Evolutionary conservation across 1,284 basidiomycete genomes (phyloP), one percentile per base, ranked within the genome.

Genomic region (Cutaneotrichosporon cutaneum): DNA sequence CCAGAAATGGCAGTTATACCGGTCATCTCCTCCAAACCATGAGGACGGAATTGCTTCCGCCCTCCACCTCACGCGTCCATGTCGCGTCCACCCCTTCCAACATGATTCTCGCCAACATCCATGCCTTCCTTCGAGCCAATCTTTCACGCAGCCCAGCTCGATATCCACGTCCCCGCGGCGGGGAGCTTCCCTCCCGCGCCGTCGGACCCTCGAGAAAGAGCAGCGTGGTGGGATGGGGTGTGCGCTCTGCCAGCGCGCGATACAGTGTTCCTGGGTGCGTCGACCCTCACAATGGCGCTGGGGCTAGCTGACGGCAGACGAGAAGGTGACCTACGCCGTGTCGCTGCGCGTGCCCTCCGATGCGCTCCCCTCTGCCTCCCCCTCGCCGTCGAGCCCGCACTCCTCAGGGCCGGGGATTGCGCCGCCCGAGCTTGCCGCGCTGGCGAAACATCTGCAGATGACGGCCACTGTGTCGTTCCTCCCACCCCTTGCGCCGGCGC

Each of bases 381-480:
- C 51, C 36, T 36, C 52, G 0, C 35, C 52, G 0, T 54, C 52
- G 1, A 22, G n/a, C 18, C 21, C 54, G 13, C 16, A n/a, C n/a
- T n/a, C 13, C 18, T 22, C 27, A 27, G 8, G 14, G 1, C n/a
- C 36, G 7, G 30, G 18, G 9, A 21, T 14, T 13, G 26, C 53
- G 26, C 61, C 58, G 3, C 32, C 44, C 3, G 60, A 60, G 13
- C 56, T 62, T 10, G 5, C 30, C 7, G 32, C 62, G 16, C 62
- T 66, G 27, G 44, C 54, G 8, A 53, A 51, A 18, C 54, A 44
- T 33, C 35, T 56, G 18, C 88, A 93, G 78, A 81, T 92, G 24
- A 86, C 90, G 1, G 83, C 91, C 47, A 90, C 92, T 51, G 88
- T 90, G 0, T 86, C 86, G 1, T 93, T 92, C 74, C 89, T 93